Conservation (phyloP, 2,329 filamentous ascomycete genomes). For the Dendrostoma leiphaemia region DNA sequence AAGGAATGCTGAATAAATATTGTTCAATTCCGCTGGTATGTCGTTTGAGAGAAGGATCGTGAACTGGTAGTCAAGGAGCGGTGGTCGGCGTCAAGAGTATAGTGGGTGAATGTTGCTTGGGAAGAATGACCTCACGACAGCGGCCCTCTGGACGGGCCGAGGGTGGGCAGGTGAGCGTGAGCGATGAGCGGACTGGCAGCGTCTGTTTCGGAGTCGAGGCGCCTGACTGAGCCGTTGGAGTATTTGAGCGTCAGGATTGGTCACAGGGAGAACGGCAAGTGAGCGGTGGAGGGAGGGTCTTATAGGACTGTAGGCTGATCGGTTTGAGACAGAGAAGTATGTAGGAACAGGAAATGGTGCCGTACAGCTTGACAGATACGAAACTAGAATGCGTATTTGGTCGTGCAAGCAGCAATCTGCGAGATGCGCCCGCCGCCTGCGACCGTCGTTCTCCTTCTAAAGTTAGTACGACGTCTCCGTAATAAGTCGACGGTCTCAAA, state of each 20-base stretch:
- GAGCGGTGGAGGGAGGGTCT: background rate
- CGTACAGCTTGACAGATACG: too few relatives aligned
- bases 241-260: background rate
- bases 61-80: background rate
- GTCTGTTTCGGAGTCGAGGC: constrained; percentile 4
- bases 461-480: too few relatives aligned
- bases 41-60: background rate
- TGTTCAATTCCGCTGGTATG: background rate
- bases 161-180: background rate
- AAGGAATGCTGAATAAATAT: background rate
- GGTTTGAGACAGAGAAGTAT: too few relatives aligned
- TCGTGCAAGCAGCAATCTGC: background rate
- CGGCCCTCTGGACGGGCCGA: background rate
- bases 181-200: too few relatives aligned
- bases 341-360: too few relatives aligned
- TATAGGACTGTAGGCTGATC: background rate
- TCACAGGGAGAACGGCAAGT: background rate
- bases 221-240: background rate
- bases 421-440: background rate
- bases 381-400: too few relatives aligned
- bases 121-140: constrained; percentile 13
- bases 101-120: constrained; percentile 2
- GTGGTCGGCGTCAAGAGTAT: background rate
- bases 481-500: background rate
- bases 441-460: too few relatives aligned